Conservation (phyloP, 768 basidiomycete species). For the Suillus sp. region DNA sequence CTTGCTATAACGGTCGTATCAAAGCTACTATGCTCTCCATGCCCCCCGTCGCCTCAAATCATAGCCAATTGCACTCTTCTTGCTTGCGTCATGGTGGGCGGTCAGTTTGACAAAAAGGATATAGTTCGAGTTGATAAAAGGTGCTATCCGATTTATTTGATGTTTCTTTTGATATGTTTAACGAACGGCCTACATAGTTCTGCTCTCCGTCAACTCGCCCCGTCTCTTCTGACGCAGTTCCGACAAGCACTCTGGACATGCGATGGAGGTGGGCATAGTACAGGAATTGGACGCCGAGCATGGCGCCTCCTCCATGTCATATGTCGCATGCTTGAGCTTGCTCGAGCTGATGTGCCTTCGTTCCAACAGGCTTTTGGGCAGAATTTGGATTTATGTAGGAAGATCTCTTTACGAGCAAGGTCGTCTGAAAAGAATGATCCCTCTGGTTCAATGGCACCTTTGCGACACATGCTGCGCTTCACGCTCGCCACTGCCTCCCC, state of each 20-base stretch:
- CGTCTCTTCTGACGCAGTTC: background rate
- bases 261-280: background rate
- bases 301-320: background rate
- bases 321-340: background rate
- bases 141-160: background rate
- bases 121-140: background rate
- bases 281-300: background rate
- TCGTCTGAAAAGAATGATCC: background rate
- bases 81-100: no score
- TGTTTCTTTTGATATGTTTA: background rate
- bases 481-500: background rate
- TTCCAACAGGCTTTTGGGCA: no score
- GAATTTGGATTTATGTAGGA: no score
- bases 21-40: background rate
- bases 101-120: no score
- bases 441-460: background rate
- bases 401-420: background rate
- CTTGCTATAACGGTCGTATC: background rate
- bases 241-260: background rate
- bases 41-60: background rate
- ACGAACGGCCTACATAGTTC: background rate
- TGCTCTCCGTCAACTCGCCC: background rate
- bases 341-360: no score
- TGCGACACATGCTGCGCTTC: background rate
- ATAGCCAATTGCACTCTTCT: background rate